These are phyloP conservation scores for Lachnellula arida DNA, from an alignment of 2,329 filamentous ascomycete genomes.

Conservation along the genomic window DNA sequence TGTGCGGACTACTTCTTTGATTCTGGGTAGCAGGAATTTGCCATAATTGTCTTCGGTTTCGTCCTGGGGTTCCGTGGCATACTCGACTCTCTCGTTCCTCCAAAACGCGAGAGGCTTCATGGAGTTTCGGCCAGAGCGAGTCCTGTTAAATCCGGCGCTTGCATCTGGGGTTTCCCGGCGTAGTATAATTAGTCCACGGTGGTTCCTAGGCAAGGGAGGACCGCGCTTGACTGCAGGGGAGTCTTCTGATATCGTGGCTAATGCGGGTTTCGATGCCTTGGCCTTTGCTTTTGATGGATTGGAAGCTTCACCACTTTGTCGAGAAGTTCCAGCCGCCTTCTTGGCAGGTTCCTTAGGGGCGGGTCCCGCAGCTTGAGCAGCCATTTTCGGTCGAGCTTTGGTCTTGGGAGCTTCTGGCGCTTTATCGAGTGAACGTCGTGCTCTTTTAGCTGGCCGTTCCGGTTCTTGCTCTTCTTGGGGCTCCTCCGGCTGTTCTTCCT, in stretches of 20 bases:
- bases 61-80: conserved; percentile 45
- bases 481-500: not conserved
- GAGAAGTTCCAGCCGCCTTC: conserved; percentile 17
- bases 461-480: conserved; percentile 21
- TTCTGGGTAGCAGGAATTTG: conserved; percentile 62
- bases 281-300: conserved; percentile 12
- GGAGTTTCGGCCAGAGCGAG: conserved; percentile 73
- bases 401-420: conserved; percentile 23
- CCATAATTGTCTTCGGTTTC: conserved; percentile 43
- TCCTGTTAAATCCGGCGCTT: conserved; percentile 42
- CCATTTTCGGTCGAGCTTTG: conserved; percentile 24
- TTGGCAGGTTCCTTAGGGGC: conserved; percentile 5
- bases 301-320: conserved; percentile 14
- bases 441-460: conserved; percentile 13
- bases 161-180: conserved; percentile 43
- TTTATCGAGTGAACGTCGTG: conserved; percentile 11
- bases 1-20: conserved; percentile 73
- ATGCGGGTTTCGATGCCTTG: conserved; percentile 14
- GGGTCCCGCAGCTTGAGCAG: conserved; percentile 13
- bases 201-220: conserved; percentile 39
- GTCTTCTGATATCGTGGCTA: conserved; percentile 22
- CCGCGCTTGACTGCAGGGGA: conserved; percentile 29
- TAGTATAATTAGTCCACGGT: conserved; percentile 45
- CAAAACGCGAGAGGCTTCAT: conserved; percentile 79
- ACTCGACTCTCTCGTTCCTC: conserved; percentile 76